Evolutionary conservation across 805 yeast genomes (phyloP), one percentile per base, ranked within the genome.

Genomic region (Suhomyces sp.): DNA sequence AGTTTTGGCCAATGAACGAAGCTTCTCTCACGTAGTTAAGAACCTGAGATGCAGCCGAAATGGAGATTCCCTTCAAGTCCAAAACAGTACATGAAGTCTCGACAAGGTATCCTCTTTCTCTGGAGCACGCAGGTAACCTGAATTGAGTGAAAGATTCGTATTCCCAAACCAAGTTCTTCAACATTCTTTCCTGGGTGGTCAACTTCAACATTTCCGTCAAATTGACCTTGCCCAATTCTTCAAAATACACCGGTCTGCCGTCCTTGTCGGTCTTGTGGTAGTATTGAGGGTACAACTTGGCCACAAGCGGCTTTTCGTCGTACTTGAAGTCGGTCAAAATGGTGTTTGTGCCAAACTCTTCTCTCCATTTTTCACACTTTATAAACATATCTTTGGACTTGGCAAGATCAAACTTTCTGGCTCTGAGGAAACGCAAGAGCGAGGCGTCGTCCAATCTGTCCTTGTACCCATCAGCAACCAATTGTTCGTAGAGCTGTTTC

Each of bases 31-130:
- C 96, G 71, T 91, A 94, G 10, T 86, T 78, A 57, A 90, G 77
- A 43, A 94, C 99, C 67, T 86, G 89, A 57, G 86, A 84, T 22
- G 96, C 96, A 46, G 94, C 74, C 21, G 87, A 76, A 53, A 94
- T 78, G 22, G 97, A 89, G 52, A 93, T 91, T 31, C 97, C 97
- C 75, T 94, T 94, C 68, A 94, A 80, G 68, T 94, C 99, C 77
- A 94, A 76, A 61, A 94, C 88, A 37, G 98, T 93, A 76, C 99
- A 94, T 5, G 97, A 89, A 17, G 99, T 94, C 78, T 94, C 99
- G 50, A 93, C 85, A 55, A 94, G 77, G 57, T 75, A 69, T 31
- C 91, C 92, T 20, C 78, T 78, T 67, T 84, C 80, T 73, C 98
- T 87, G 9, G 97, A 89, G 63, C 96, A 89, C 7, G 98, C 98